phyloP scores from a whole-genome alignment of 805 yeast species.

The Saturnispora diversa region DNA sequence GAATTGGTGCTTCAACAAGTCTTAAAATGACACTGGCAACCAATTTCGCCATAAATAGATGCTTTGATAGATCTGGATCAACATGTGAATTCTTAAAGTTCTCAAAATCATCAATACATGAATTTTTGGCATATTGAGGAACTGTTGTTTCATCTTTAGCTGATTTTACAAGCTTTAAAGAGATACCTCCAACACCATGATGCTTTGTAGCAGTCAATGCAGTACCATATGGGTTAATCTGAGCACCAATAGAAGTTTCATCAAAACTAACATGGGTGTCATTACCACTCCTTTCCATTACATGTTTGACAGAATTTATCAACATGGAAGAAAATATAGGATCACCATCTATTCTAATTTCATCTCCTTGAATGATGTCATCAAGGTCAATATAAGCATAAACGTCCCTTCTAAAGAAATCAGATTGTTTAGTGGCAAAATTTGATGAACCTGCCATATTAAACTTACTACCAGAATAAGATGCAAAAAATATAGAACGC shows the following conservation, averaged over 20 bases:
- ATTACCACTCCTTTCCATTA: constrained; percentile 20
- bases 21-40: constrained; percentile 46
- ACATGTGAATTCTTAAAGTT: constrained; percentile 39
- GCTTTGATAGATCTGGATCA: constrained; percentile 51
- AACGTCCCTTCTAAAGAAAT: constrained; percentile 49
- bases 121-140: constrained; percentile 36
- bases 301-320: constrained; percentile 32
- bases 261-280: constrained; percentile 48
- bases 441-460: constrained; percentile 82
- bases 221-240: constrained; percentile 7
- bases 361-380: constrained; percentile 49
- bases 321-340: constrained; percentile 53
- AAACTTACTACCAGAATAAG: constrained; percentile 76
- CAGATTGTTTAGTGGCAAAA: constrained; percentile 53
- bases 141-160: constrained; percentile 20
- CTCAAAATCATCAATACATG: constrained; percentile 60
- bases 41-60: constrained; percentile 47
- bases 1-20: constrained; percentile 64
- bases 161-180: constrained; percentile 37
- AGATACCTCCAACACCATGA: constrained; percentile 64
- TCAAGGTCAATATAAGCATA: constrained; percentile 68
- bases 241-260: neutral
- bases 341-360: constrained; percentile 43
- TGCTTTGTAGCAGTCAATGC: constrained; percentile 51
- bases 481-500: constrained; percentile 71